Conservation (phyloP, 257 asterid species). For the Nicotiana knightiana region DNA sequence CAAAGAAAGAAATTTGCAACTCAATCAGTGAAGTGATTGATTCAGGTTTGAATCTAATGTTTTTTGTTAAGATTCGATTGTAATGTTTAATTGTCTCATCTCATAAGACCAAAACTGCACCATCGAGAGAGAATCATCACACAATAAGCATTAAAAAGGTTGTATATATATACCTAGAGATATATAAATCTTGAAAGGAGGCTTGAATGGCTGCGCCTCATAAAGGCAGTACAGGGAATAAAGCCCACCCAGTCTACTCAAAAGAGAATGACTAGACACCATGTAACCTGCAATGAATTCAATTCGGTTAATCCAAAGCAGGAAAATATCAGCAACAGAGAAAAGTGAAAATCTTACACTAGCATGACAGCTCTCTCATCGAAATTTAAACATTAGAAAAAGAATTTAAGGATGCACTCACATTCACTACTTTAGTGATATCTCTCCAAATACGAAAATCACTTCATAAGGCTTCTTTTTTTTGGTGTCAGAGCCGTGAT, state of each 20-base stretch:
- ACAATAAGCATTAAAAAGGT: neutral
- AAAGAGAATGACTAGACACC: conserved; percentile 43
- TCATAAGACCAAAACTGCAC: neutral
- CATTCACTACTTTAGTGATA: no score
- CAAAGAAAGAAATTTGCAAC: neutral
- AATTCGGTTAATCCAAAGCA: neutral
- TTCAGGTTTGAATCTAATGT: neutral
- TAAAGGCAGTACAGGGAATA: conserved; percentile 75
- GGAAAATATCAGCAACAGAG: neutral
- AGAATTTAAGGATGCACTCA: no score
- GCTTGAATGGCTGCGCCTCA: conserved; percentile 80
- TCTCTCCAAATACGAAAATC: no score
- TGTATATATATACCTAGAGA: conserved; percentile 48
- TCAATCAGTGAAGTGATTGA: neutral
- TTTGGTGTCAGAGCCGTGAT: neutral
- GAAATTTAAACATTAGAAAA: neutral
- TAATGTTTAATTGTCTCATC: neutral
- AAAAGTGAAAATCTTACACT: neutral
- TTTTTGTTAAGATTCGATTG: neutral
- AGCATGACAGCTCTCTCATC: neutral
- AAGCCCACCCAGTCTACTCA: conserved; percentile 68
- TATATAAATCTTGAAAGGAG: conserved; percentile 66
- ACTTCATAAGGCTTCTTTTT: neutral
- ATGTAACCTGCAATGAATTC: conserved; percentile 47
- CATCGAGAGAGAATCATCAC: neutral